Conservation (phyloP, 768 basidiomycete genomes). For the Punctularia strigosozonata region DNA sequence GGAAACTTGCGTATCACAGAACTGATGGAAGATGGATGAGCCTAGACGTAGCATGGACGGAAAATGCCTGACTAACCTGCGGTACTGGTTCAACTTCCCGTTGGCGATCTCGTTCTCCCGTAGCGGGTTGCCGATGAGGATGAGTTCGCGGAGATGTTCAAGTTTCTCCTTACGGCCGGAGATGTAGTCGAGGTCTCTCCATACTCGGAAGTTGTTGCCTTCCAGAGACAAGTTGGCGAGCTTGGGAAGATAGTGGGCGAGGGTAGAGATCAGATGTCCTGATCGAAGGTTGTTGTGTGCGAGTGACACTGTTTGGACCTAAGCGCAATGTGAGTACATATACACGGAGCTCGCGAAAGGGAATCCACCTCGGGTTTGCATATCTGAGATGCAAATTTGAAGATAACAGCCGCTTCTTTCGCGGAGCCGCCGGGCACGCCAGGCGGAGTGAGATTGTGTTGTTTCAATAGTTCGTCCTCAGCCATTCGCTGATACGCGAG, state of each 20-base stretch:
- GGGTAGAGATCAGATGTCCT: conserved; percentile 45
- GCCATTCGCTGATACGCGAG: conserved; percentile 47
- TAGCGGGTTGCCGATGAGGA: conserved; percentile 68
- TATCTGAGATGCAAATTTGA: conserved; percentile 74
- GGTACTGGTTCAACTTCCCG: conserved; percentile 51
- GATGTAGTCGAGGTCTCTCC: conserved; percentile 61
- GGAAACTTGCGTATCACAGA: conserved; percentile 76
- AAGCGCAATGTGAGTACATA: conserved; percentile 6
- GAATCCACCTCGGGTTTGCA: conserved; percentile 56
- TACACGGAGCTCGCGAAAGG: conserved; percentile 3
- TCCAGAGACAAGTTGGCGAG: conserved; percentile 73
- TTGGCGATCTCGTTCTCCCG: conserved; percentile 46
- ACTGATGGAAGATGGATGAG: conserved; percentile 26
- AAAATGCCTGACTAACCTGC: conserved; percentile 35
- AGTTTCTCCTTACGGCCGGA: conserved; percentile 49
- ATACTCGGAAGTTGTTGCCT: conserved; percentile 58
- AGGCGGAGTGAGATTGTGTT: conserved; percentile 58
- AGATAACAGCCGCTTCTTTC: conserved; percentile 72
- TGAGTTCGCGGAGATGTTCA: conserved; percentile 55
- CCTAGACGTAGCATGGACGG: not conserved
- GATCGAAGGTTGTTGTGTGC: conserved; percentile 63
- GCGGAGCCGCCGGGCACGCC: conserved; percentile 50
- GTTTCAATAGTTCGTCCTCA: conserved; percentile 66
- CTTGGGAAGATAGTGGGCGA: conserved; percentile 67
- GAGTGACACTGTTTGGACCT: conserved; percentile 77